Evolutionary conservation across 306 rosid genomes (phyloP).

Genomic region (Hippophae gyantsensis): DNA sequence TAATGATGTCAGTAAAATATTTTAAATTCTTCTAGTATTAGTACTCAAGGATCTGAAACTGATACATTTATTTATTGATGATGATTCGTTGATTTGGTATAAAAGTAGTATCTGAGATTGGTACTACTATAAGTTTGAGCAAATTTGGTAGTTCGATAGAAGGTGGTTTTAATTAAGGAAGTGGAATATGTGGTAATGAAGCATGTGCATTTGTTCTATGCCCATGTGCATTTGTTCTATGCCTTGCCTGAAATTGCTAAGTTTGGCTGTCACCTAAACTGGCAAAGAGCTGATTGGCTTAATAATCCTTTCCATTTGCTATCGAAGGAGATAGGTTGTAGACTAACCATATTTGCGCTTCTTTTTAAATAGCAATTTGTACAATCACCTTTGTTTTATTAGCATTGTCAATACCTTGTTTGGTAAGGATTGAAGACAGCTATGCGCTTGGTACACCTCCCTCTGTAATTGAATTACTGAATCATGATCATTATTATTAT

Average conservation of each 20-base stretch:
- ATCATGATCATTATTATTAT: too few relatives aligned
- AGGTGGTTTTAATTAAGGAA: slow-evolving; percentile 10
- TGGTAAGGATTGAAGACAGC: too few relatives aligned
- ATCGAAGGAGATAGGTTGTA: not conserved
- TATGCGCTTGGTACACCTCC: too few relatives aligned
- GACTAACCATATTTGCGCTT: not conserved
- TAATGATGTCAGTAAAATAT: not conserved
- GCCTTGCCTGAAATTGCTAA: slow-evolving; percentile 23
- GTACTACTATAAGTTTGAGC: not conserved
- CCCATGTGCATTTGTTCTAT: slow-evolving; percentile 50
- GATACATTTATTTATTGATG: slow-evolving; percentile 6
- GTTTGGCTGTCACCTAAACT: slow-evolving; percentile 37
- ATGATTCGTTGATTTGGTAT: slow-evolving; percentile 12
- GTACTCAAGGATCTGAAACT: not conserved
- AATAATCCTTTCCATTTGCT: slow-evolving; percentile 4
- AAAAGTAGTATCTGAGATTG: slow-evolving; percentile 8
- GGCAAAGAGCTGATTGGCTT: slow-evolving; percentile 37
- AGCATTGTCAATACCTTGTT: too few relatives aligned
- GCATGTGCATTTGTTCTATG: slow-evolving; percentile 48
- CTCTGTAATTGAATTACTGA: too few relatives aligned
- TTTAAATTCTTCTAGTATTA: not conserved
- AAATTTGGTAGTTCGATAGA: slow-evolving; percentile 5
- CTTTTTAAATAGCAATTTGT: too few relatives aligned
- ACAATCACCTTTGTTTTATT: too few relatives aligned
- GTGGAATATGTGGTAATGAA: slow-evolving; percentile 20